Percentiles rank a stretch among this genome's conserved stretches.
Conservation (phyloP, 345 rosid species). For the Draba incana region DNA sequence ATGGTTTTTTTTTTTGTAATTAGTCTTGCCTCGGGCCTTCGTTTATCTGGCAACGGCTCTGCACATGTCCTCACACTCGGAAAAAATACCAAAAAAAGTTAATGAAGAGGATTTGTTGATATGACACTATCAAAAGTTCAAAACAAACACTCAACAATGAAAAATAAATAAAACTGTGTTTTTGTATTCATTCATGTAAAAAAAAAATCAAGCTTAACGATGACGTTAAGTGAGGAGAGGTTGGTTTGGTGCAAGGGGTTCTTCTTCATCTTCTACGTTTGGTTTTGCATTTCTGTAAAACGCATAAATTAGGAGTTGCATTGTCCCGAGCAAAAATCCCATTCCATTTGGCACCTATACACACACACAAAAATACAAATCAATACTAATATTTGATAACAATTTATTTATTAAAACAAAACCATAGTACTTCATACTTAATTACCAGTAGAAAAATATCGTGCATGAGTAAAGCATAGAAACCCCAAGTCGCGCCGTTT, state of each 20-base stretch:
- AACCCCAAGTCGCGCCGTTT: conserved; percentile 70
- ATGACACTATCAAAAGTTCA: background rate
- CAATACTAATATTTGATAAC: background rate
- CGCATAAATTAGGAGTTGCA: conserved; percentile 61
- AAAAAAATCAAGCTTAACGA: background rate
- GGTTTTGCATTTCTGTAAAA: conserved; percentile 53
- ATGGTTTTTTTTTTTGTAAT: no score
- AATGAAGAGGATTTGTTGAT: background rate
- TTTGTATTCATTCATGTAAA: background rate
- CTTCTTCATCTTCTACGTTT: conserved; percentile 31
- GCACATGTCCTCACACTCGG: background rate
- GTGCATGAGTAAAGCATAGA: conserved; percentile 57
- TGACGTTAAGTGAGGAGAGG: conserved; percentile 34
- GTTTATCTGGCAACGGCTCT: no score
- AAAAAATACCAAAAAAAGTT: background rate
- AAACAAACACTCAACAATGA: conserved; percentile 2
- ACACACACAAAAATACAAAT: conserved; percentile 8
- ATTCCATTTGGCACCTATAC: conserved; percentile 70
- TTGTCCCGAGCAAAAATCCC: conserved; percentile 62
- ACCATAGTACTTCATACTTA: background rate
- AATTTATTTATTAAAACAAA: no score
- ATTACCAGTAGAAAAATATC: conserved; percentile 63
- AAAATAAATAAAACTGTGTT: background rate
- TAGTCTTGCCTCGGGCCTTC: no score
- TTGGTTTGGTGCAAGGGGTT: conserved; percentile 28